A percentile compares a stretch with the other conserved stretches of the same genome.
These are phyloP conservation scores for Aspergillus carlsbadensis DNA, from an alignment of 495 filamentous ascomycete species.

Conservation along the genomic window DNA sequence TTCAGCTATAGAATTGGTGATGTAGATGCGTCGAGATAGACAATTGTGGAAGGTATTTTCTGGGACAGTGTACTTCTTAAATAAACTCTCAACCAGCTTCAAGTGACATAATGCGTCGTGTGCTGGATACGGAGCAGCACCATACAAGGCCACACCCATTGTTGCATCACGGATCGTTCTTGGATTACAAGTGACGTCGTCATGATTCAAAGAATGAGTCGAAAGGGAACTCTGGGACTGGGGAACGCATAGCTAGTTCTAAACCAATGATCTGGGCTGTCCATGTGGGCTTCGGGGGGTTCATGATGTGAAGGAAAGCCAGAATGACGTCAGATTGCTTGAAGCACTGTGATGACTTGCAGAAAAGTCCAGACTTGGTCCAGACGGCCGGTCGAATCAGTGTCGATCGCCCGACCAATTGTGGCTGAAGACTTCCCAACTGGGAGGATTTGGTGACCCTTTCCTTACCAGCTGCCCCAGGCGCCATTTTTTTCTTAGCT, in stretches of 20 bases:
- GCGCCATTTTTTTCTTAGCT: no score
- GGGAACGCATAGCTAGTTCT: neutral
- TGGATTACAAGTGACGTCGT: conserved; percentile 38
- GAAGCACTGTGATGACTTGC: neutral
- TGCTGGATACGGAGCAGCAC: neutral
- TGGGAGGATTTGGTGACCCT: no score
- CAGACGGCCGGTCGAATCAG: no score
- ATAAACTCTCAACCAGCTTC: neutral
- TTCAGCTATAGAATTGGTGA: neutral
- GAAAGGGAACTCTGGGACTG: neutral
- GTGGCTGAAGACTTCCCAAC: no score
- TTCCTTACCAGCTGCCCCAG: no score
- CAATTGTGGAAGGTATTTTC: neutral
- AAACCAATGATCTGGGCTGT: conserved; percentile 3
- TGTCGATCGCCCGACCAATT: no score
- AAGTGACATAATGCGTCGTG: conserved; percentile 9
- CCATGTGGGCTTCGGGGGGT: neutral
- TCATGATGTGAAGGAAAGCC: conserved; percentile 5
- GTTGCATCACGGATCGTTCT: conserved; percentile 14
- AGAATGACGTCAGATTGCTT: conserved; percentile 3
- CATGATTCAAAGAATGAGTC: conserved; percentile 34
- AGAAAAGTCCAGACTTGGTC: no score
- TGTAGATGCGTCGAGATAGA: neutral
- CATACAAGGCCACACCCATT: neutral
- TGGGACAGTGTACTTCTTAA: neutral